phyloP scores from a whole-genome alignment of 192 early-diverging fungal genomes.

The Tieghemiomyces parasiticus region DNA sequence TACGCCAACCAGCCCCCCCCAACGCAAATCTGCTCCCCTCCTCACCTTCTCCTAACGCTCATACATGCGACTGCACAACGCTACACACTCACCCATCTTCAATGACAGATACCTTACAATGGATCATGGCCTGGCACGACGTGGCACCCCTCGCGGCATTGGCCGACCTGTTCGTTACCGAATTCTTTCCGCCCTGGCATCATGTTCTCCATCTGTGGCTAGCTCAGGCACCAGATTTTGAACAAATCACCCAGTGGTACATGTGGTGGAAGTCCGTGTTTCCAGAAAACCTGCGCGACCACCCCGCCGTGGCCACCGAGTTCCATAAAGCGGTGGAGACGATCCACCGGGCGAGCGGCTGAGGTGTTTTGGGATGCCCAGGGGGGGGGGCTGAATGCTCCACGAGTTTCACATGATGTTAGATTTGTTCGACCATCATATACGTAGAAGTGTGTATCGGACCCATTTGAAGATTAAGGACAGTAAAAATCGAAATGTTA shows the following conservation, averaged over 20 bases:
- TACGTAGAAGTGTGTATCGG: too few relatives aligned
- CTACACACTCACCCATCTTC: slow-evolving; percentile 1
- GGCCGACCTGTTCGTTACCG: slow-evolving; percentile 45
- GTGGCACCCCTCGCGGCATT: slow-evolving; percentile 33
- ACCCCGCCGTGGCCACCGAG: neutral
- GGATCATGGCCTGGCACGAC: slow-evolving; percentile 46
- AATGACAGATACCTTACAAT: slow-evolving; percentile 41
- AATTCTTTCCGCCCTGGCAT: slow-evolving; percentile 73
- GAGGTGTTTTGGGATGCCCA: too few relatives aligned
- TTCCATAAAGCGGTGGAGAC: slow-evolving; percentile 6
- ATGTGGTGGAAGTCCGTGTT: slow-evolving; percentile 44
- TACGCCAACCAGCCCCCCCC: neutral
- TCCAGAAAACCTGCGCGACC: neutral
- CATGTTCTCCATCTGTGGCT: slow-evolving; percentile 56
- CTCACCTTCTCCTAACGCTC: neutral
- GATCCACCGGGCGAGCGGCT: slow-evolving; percentile 4
- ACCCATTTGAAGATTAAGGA: too few relatives aligned
- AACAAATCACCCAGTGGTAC: slow-evolving; percentile 59
- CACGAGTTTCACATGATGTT: too few relatives aligned
- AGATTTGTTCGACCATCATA: too few relatives aligned
- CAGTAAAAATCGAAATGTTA: too few relatives aligned
- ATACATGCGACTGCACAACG: neutral
- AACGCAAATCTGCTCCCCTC: neutral
- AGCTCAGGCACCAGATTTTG: slow-evolving; percentile 30
- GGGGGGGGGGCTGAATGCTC: too few relatives aligned